Conservation (phyloP, 768 basidiomycete species). For the Dioszegia crocea region DNA sequence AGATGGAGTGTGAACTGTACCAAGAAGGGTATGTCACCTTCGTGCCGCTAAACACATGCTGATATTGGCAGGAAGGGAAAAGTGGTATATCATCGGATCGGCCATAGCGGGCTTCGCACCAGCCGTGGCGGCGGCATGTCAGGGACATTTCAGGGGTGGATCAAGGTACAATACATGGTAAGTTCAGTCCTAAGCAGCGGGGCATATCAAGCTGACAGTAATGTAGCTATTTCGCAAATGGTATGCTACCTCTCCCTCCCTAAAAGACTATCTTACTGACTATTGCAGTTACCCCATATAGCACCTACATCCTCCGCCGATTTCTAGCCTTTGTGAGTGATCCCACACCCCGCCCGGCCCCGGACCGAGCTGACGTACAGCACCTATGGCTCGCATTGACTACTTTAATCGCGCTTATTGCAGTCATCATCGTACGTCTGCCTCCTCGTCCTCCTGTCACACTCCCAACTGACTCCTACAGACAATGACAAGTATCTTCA, state of each 20-base stretch:
- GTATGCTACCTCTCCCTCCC: too few species aligned
- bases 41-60: not conserved
- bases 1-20: not conserved
- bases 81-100: slow-evolving; percentile 7
- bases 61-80: not conserved
- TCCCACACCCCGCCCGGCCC: not conserved
- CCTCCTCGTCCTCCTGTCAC: not conserved
- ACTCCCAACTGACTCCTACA: not conserved
- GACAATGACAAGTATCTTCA: slow-evolving; percentile 1
- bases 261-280: too few species aligned
- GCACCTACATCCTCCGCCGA: not conserved
- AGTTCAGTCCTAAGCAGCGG: not conserved
- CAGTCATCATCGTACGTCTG: slow-evolving; percentile 3
- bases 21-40: not conserved
- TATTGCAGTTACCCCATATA: not conserved
- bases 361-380: not conserved
- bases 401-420: not conserved
- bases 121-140: not conserved
- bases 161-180: not conserved
- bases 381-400: not conserved
- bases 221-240: not conserved
- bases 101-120: not conserved
- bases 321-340: not conserved
- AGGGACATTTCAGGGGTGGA: slow-evolving; percentile 1
- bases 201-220: not conserved